Evolutionary conservation across 164 flowering plant species (phyloP).

Genomic region (Santalum album): DNA sequence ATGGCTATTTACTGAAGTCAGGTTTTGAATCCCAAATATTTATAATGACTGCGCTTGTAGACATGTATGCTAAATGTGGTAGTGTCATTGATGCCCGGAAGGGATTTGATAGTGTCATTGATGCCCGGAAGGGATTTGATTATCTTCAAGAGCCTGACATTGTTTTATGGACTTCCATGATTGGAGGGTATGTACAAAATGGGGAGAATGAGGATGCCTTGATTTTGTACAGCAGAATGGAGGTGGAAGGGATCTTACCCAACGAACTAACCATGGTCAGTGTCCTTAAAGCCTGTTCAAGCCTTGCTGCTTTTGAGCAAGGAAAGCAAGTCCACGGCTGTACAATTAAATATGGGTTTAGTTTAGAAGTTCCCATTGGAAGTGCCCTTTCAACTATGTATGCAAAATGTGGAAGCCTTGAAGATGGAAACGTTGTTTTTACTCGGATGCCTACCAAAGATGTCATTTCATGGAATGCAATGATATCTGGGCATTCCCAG

Average conservation of each 20-base stretch:
- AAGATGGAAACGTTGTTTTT: conserved; percentile 53
- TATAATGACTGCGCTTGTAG: conserved; percentile 59
- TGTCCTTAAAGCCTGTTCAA: conserved; percentile 71
- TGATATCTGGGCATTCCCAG: conserved; percentile 81
- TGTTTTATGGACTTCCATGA: conserved; percentile 86
- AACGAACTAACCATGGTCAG: conserved; percentile 76
- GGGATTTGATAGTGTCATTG: conserved; percentile 77
- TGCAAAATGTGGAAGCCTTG: conserved; percentile 65
- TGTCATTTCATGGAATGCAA: conserved; percentile 71
- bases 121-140: conserved; percentile 70
- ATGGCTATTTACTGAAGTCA: conserved; percentile 48
- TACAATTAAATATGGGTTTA: conserved; percentile 57
- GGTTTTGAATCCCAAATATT: conserved; percentile 58
- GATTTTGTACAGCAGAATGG: conserved; percentile 56
- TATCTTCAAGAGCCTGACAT: conserved; percentile 52
- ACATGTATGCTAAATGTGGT: conserved; percentile 86
- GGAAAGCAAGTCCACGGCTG: conserved; percentile 78
- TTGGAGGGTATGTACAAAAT: conserved; percentile 73
- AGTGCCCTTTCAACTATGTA: conserved; percentile 80
- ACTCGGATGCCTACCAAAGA: conserved; percentile 51
- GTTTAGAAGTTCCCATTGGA: conserved; percentile 52
- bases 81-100: conserved; percentile 47
- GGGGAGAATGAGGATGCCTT: conserved; percentile 73
- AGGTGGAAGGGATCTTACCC: conserved; percentile 48
- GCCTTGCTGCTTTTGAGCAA: conserved; percentile 69